Conservation (phyloP, 2,329 filamentous ascomycete species). For the Trichocomaceae sp. region DNA sequence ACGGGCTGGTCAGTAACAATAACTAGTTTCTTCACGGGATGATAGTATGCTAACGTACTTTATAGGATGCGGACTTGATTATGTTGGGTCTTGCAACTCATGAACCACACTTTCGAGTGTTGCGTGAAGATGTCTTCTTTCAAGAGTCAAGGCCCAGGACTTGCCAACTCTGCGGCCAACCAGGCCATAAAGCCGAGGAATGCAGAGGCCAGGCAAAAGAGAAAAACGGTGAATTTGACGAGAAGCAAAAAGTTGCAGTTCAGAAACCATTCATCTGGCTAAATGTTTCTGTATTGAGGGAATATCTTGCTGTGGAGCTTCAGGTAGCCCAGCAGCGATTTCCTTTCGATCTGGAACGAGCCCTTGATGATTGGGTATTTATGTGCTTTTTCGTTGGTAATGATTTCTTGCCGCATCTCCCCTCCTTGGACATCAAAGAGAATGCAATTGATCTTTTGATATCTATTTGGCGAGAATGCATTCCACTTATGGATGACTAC, state of each 20-base stretch:
- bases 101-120: slow-evolving; percentile 91
- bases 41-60: slow-evolving; percentile 19
- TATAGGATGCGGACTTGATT: slow-evolving; percentile 83
- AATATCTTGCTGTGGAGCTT: slow-evolving; percentile 88
- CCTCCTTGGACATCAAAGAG: slow-evolving; percentile 94
- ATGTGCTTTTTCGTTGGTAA: slow-evolving; percentile 99
- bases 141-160: slow-evolving; percentile 75
- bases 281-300: slow-evolving; percentile 81
- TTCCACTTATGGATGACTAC: slow-evolving; percentile 88
- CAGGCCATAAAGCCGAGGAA: slow-evolving; percentile 80
- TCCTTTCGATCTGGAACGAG: slow-evolving; percentile 85
- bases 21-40: not conserved
- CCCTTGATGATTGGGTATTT: slow-evolving; percentile 96
- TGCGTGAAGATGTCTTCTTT: slow-evolving; percentile 94
- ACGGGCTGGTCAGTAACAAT: slow-evolving; percentile 57
- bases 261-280: slow-evolving; percentile 98
- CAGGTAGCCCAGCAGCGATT: slow-evolving; percentile 76
- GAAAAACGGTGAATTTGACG: slow-evolving; percentile 71
- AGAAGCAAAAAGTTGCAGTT: slow-evolving; percentile 63
- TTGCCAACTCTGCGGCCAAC: slow-evolving; percentile 86
- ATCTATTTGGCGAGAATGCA: slow-evolving; percentile 92
- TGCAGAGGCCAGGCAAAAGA: slow-evolving; percentile 74
- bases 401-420: slow-evolving; percentile 93
- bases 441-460: slow-evolving; percentile 95
- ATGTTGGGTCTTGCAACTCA: slow-evolving; percentile 97